Conservation (phyloP, 2,329 filamentous ascomycete species). For the Coniella lustricola region DNA sequence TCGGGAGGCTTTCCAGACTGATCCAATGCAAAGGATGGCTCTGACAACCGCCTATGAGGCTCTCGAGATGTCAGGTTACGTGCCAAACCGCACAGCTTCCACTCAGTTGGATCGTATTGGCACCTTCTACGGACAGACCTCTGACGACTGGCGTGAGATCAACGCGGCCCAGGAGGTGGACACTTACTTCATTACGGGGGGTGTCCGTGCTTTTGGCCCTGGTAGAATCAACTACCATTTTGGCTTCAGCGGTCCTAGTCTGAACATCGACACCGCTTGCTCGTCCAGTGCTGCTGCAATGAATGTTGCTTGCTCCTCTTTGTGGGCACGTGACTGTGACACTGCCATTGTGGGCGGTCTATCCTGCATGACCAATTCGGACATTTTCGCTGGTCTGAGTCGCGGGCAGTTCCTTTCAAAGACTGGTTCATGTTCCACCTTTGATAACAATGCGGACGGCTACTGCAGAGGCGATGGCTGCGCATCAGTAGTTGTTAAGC, state of each 20-base stretch:
- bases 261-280: conserved; percentile 71
- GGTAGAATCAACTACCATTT: conserved; percentile 71
- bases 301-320: conserved; percentile 63
- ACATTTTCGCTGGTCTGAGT: conserved; percentile 69
- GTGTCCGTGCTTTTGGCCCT: conserved; percentile 34
- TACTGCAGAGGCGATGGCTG: conserved; percentile 76
- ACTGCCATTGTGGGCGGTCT: conserved; percentile 74
- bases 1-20: conserved; percentile 70
- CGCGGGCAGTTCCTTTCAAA: conserved; percentile 73
- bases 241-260: conserved; percentile 66
- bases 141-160: conserved; percentile 71
- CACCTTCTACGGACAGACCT: conserved; percentile 68
- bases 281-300: conserved; percentile 68
- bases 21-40: conserved; percentile 73
- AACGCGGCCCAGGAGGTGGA: conserved; percentile 67
- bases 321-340: conserved; percentile 71
- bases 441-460: conserved; percentile 72
- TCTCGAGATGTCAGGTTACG: conserved; percentile 72
- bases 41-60: conserved; percentile 74
- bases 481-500: conserved; percentile 69
- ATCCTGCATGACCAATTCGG: conserved; percentile 72
- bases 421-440: conserved; percentile 71
- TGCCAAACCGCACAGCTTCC: conserved; percentile 65
- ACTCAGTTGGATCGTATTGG: conserved; percentile 58
- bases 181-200: conserved; percentile 42